These are phyloP conservation scores for Bryopsis sp. DNA, from an alignment of 139 green algal species.

Conservation along the genomic window DNA sequence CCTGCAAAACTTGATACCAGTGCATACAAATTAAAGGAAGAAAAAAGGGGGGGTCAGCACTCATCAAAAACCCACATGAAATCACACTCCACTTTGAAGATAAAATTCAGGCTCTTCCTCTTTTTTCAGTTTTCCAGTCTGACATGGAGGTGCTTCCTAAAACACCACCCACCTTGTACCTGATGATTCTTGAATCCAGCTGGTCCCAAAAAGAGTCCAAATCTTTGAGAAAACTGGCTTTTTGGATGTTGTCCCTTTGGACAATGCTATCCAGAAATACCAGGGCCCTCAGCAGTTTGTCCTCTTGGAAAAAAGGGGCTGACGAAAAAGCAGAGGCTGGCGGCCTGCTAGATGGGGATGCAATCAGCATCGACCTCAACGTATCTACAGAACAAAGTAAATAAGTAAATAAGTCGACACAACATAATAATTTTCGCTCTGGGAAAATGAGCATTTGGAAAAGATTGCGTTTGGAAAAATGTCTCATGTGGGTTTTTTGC, in stretches of 20 bases:
- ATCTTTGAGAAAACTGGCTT: conserved; percentile 61
- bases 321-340: conserved; percentile 32
- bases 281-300: conserved; percentile 53
- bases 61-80: neutral
- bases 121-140: neutral
- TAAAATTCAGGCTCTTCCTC: neutral
- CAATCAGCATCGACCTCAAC: conserved; percentile 44
- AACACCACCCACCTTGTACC: conserved; percentile 33
- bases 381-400: neutral
- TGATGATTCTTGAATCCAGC: conserved; percentile 64
- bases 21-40: neutral
- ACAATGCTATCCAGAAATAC: conserved; percentile 75
- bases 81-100: neutral
- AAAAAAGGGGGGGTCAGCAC: too few species aligned
- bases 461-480: too few species aligned
- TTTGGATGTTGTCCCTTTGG: conserved; percentile 55
- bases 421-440: too few species aligned
- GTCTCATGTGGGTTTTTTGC: too few species aligned
- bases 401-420: neutral
- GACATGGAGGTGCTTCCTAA: neutral
- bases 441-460: too few species aligned
- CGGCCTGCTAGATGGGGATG: conserved; percentile 26
- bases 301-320: conserved; percentile 52
- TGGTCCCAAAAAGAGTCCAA: conserved; percentile 46
- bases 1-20: neutral